phyloP scores from a whole-genome alignment of 352 stramenopile genomes.

The Pythium sukuiense region DNA sequence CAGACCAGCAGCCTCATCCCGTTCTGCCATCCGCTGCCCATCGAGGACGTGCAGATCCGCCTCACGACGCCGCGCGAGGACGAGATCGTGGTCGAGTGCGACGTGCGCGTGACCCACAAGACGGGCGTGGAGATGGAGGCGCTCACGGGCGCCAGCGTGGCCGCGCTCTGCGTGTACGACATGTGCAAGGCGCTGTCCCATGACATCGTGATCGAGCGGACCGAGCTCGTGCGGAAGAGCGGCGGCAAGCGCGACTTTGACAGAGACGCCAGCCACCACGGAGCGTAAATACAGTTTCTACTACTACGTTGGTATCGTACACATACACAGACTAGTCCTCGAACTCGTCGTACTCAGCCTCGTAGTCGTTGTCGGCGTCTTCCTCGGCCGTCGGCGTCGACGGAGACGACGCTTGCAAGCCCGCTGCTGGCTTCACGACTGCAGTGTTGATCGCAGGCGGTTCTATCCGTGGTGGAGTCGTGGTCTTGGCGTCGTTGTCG shows the following conservation, averaged over 20 bases:
- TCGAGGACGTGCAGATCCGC: conserved; percentile 90
- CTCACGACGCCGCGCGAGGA: conserved; percentile 58
- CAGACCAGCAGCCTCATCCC: conserved; percentile 92
- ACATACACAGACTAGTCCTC: conserved; percentile 36
- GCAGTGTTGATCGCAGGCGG: not conserved
- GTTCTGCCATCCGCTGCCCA: conserved; percentile 92
- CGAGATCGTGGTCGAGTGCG: conserved; percentile 85
- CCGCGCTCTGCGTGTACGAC: conserved; percentile 97
- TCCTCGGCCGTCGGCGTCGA: conserved; percentile 18
- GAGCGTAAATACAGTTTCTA: conserved; percentile 25
- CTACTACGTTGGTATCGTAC: conserved; percentile 1
- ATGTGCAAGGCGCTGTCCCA: conserved; percentile 98
- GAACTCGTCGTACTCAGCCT: conserved; percentile 63
- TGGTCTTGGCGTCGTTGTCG: conserved; percentile 35
- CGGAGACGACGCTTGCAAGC: not conserved
- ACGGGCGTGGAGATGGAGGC: conserved; percentile 97
- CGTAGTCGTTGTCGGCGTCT: conserved; percentile 55
- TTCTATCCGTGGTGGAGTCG: conserved; percentile 14
- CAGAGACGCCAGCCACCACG: conserved; percentile 13
- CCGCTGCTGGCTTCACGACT: not conserved
- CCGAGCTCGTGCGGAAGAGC: conserved; percentile 88
- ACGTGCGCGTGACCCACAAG: conserved; percentile 91
- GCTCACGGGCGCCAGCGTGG: conserved; percentile 92
- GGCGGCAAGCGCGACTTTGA: conserved; percentile 89
- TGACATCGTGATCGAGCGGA: conserved; percentile 92